phyloP scores from a whole-genome alignment of 768 basidiomycete species.

The Antrodiella citrinella region DNA sequence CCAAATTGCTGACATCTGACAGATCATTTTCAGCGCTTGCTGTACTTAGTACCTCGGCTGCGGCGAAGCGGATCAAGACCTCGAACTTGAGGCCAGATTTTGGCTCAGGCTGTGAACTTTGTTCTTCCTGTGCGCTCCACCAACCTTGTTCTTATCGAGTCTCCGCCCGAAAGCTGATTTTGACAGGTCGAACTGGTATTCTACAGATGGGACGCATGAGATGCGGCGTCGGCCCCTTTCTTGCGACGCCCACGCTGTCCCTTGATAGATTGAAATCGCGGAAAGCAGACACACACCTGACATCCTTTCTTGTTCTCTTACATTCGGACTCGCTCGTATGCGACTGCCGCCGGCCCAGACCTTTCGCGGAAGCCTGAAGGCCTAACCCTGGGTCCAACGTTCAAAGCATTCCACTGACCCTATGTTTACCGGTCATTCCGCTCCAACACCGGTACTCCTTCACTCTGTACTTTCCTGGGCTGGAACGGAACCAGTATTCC shows the following conservation, averaged over 20 bases:
- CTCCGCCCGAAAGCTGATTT: neutral
- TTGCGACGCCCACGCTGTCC: neutral
- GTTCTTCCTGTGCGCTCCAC: neutral
- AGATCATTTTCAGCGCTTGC: neutral
- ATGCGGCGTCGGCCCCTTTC: neutral
- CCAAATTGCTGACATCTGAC: no score
- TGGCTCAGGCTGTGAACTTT: neutral
- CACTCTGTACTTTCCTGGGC: neutral
- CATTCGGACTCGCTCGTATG: neutral
- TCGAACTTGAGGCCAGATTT: neutral
- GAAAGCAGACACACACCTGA: neutral
- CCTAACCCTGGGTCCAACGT: neutral
- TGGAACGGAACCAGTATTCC: neutral
- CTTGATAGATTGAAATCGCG: neutral
- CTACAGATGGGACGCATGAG: neutral
- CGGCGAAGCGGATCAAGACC: neutral
- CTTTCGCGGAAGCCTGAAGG: neutral
- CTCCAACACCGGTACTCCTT: neutral
- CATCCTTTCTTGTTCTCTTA: neutral
- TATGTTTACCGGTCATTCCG: neutral
- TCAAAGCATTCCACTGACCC: neutral
- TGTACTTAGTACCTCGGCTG: neutral
- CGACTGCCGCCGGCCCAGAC: neutral
- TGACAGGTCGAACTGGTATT: neutral
- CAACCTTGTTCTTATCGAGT: neutral